Base-by-base conservation (phyloP, 352 stramenopile genomes). In the Peronospora farinosa region DNA sequence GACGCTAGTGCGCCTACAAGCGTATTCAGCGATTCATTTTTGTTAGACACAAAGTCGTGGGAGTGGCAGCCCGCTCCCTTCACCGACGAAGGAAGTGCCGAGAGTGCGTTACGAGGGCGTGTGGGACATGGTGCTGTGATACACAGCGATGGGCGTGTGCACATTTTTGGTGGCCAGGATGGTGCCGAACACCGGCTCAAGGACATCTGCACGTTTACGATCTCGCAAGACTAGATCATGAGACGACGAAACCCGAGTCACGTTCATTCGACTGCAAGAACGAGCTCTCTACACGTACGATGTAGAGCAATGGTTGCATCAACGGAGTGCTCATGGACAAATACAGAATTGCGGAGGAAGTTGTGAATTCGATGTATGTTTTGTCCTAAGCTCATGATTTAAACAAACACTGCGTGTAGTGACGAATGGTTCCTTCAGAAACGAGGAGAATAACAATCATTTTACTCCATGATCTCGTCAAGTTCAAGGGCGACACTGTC, bases 41-140 rank as follows among this genome's bases (percentile, higher is more conserved):
- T 96, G 47, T 70, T 98, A 19, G 70, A 98, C 56, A 96, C 88
- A 3, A 69, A 79, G n/a, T 83, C 65, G 23, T 97, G 90, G 88
- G 85, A 88, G 40, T 97, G 90, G 92, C 72, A 77, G 32, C 47
- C 63, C n/a, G 74, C 88, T 11, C 59, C 57, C 7, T 72, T 87
- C 11, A 49, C 60, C 8, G 42, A 60, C 16, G 63, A 60, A 51
- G 47, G 50, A 28, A 36, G 38, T 11, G 37, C 30, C 15, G 48
- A 57, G n/a, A 40, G 7, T 27, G 17, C 32, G 30, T 46, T 66
- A 3, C 59, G 72, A 40, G 72, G 78, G 8, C 81, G 90, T 37
- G 91, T 96, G 12, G 92, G 92, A 11, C 88, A 97, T 58, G 71
- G 78, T 7, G 72, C 86, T 12, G 77, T 92, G 10, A 40, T 93